Conservation (phyloP, 192 early-diverging fungal genomes). For the Backusella mclennaniae region DNA sequence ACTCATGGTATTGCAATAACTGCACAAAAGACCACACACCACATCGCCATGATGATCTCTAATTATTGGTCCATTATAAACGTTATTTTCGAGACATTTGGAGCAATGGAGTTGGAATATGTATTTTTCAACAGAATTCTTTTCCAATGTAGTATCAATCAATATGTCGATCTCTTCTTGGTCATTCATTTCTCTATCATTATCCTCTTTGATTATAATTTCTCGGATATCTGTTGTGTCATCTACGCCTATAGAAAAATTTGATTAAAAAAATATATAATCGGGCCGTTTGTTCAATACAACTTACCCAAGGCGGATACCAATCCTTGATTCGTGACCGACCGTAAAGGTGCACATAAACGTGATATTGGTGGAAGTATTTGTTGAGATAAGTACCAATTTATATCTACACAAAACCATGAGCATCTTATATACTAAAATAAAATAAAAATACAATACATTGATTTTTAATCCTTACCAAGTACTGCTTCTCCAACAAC, state of each 20-base stretch:
- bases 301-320: background rate
- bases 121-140: background rate
- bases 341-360: background rate
- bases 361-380: background rate
- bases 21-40: background rate
- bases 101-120: background rate
- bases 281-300: background rate
- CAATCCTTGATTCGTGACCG: background rate
- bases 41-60: background rate
- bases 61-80: background rate
- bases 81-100: background rate
- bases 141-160: background rate
- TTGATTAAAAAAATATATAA: background rate
- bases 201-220: background rate
- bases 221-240: background rate
- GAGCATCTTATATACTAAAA: background rate
- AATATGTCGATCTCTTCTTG: background rate
- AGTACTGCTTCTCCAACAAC: constrained; percentile 44
- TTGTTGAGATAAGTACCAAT: background rate
- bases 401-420: background rate
- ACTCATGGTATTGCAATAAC: background rate
- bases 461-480: constrained; percentile 23
- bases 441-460: background rate
- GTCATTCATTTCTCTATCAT: background rate
- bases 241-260: background rate